phyloP scores from a whole-genome alignment of 192 early-diverging fungal genomes.

The Coemansia erecta region DNA sequence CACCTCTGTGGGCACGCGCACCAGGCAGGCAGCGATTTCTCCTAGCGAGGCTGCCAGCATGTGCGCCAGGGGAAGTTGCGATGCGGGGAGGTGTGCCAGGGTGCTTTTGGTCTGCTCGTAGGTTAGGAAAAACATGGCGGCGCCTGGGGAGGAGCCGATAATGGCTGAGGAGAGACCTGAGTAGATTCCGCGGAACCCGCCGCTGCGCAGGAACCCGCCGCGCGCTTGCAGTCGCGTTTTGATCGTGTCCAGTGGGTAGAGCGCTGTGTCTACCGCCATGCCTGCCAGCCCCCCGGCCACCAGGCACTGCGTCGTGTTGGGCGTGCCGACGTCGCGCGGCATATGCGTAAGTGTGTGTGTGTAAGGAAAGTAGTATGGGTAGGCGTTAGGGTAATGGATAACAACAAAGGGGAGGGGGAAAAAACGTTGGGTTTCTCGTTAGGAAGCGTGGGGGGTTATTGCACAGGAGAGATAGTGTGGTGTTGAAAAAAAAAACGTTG shows the following conservation, averaged over 20 bases:
- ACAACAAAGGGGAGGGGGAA: no score
- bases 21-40: slow-evolving; percentile 88
- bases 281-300: slow-evolving; percentile 86
- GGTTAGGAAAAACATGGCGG: slow-evolving; percentile 86
- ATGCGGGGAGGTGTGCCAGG: slow-evolving; percentile 8
- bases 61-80: slow-evolving; percentile 69
- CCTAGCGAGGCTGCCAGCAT: slow-evolving; percentile 88
- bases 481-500: no score
- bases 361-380: no score
- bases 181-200: slow-evolving; percentile 89
- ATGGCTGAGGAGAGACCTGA: slow-evolving; percentile 85
- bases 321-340: slow-evolving; percentile 18
- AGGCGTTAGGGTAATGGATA: not conserved
- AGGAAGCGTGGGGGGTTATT: no score
- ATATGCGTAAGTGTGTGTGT: slow-evolving; percentile 6
- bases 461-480: no score
- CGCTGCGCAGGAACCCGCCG: slow-evolving; percentile 77
- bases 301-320: slow-evolving; percentile 56
- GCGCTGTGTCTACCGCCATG: slow-evolving; percentile 85
- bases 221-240: slow-evolving; percentile 92
- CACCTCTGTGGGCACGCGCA: slow-evolving; percentile 94
- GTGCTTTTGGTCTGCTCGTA: slow-evolving; percentile 80
- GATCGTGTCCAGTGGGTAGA: slow-evolving; percentile 96
- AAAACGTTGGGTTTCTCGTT: no score
- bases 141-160: slow-evolving; percentile 89